Evolutionary conservation across 176 grass and related monocot genomes (phyloP).

Genomic region (Zizania latifolia): DNA sequence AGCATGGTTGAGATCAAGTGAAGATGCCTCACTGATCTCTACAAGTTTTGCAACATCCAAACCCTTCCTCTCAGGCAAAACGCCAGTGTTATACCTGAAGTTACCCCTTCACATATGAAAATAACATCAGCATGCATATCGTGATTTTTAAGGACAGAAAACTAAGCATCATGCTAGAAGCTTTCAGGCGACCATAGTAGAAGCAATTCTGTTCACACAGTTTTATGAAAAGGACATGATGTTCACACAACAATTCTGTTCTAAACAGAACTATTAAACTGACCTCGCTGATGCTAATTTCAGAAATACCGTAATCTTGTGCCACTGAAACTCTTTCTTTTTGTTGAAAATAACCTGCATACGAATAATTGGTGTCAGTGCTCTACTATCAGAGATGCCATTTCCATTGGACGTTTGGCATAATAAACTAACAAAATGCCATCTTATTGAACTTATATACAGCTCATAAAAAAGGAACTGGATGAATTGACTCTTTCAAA

Average conservation of each 20-base stretch:
- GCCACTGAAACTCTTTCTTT: conserved; percentile 65
- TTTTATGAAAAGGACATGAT: neutral
- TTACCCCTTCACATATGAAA: conserved; percentile 29
- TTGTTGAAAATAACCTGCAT: conserved; percentile 59
- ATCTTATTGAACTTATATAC: neutral
- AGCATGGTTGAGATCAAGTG: conserved; percentile 6
- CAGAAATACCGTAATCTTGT: conserved; percentile 49
- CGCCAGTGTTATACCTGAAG: conserved; percentile 24
- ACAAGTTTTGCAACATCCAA: conserved; percentile 13
- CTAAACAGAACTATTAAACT: conserved; percentile 15
- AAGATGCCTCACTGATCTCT: conserved; percentile 23
- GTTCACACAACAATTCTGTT: neutral
- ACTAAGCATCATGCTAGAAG: neutral
- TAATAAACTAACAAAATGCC: neutral
- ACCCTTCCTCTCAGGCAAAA: conserved; percentile 25
- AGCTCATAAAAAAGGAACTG: neutral
- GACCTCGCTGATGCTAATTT: conserved; percentile 51
- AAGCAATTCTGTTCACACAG: neutral
- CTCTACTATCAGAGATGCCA: neutral
- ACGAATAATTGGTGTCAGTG: neutral
- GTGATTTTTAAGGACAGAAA: neutral
- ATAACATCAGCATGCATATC: neutral
- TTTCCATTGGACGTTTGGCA: neutral
- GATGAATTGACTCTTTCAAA: neutral
- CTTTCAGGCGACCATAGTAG: neutral